Evolutionary conservation across 2,329 filamentous ascomycete genomes (phyloP).

Genomic region (Bertia moriformis): DNA sequence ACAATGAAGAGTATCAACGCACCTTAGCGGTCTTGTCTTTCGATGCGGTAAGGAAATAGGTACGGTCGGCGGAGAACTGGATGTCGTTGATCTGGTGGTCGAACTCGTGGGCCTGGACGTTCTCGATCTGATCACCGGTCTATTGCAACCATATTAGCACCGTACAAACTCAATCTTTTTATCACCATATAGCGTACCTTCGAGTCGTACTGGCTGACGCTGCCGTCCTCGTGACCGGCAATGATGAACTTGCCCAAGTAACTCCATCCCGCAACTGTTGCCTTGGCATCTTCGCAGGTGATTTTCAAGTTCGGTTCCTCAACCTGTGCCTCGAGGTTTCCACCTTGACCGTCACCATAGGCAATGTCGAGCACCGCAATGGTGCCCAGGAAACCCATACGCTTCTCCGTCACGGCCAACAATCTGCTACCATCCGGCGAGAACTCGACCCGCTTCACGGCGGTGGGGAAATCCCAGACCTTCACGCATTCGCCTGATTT

Average conservation of each 20-base stretch:
- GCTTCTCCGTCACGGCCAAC: conserved; percentile 53
- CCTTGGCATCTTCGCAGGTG: conserved; percentile 48
- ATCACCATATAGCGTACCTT: conserved; percentile 40
- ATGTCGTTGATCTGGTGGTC: conserved; percentile 76
- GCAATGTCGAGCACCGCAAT: conserved; percentile 50
- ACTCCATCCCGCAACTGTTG: conserved; percentile 53
- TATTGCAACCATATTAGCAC: conserved; percentile 15
- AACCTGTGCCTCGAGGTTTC: conserved; percentile 32
- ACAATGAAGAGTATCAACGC: conserved; percentile 8
- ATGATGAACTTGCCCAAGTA: conserved; percentile 52
- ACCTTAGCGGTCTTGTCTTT: conserved; percentile 97
- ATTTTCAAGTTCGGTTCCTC: conserved; percentile 44
- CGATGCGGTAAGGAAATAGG: conserved; percentile 94
- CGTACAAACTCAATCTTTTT: too few relatives aligned
- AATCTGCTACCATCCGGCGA: conserved; percentile 45
- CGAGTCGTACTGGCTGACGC: conserved; percentile 58
- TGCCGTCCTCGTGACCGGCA: conserved; percentile 52
- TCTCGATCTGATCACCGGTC: conserved; percentile 70
- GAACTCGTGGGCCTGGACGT: conserved; percentile 72
- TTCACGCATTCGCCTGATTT: conserved; percentile 53
- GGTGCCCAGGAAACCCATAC: conserved; percentile 48
- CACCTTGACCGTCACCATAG: conserved; percentile 26
- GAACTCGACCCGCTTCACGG: conserved; percentile 53
- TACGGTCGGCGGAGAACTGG: conserved; percentile 85
- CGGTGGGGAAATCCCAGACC: conserved; percentile 52